Base-by-base conservation (phyloP, 768 basidiomycete genomes). In the Exsudoporus frostii region DNA sequence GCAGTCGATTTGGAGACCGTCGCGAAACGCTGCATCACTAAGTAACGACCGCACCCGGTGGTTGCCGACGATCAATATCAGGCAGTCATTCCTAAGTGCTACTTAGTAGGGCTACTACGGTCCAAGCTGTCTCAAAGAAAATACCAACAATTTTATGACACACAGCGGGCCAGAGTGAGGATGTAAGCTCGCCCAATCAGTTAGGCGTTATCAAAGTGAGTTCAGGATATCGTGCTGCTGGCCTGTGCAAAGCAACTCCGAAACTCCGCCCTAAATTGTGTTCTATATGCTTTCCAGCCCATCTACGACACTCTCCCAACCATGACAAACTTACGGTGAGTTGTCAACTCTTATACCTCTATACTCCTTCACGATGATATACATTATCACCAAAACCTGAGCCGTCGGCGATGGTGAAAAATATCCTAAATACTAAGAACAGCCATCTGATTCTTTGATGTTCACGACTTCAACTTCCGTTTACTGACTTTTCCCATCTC, bases 401-500 rank as follows among this genome's bases (percentile, higher is more conserved):
- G 66, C 68, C 64, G 45, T 51, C 3, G 66, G 66, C 68, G 10
- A n/a, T 67, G 66, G 68, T 68, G 66, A 67, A 66, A 66, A 65
- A 15, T 2, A 29, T 19, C 42, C 19, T n/a, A 58, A 63, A 63
- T n/a, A 68, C 68, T 67, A 67, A 67, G 66, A 67, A 67, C 66
- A 66, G 66, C 66, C 66, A 67, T 68, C 66, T 67, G 66, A 67
- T 60, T 42, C 32, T 52, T 54, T 36, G 5, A 6, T 50, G 10
- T 33, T 44, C 42, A 1, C 19, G 29, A 27, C 43, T 41, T 17
- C 24, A 3, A 19, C 15, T 20, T 42, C 19, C n/a, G 20, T 54
- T 50, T 50, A 22, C 65, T 66, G 42, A 67, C 41, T 14, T 13
- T 52, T 45, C 14, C 7, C 17, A 25, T 49, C 27, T 27, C 46